Conservation (phyloP, 352 stramenopile genomes). For the Plasmopara viticola region DNA sequence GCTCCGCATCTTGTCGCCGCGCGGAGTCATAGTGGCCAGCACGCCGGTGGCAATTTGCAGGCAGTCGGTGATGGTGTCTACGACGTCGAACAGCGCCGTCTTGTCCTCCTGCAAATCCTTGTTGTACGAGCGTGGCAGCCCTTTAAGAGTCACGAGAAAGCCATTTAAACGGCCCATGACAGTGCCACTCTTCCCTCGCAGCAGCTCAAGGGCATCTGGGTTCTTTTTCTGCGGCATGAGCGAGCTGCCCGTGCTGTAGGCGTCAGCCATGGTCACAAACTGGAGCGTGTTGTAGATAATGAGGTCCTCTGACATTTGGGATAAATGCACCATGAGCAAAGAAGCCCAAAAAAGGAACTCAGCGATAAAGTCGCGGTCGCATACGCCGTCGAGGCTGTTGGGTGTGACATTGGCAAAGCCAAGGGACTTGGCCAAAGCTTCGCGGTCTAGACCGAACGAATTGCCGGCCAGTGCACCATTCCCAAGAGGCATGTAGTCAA, state of each 20-base stretch:
- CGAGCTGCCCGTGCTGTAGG: slow-evolving; percentile 96
- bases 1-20: slow-evolving; percentile 90
- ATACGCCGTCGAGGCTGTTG: slow-evolving; percentile 98
- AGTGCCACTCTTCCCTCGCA: slow-evolving; percentile 95
- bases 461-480: slow-evolving; percentile 96
- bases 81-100: slow-evolving; percentile 95
- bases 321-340: slow-evolving; percentile 94
- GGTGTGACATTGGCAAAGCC: slow-evolving; percentile 90
- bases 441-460: slow-evolving; percentile 95
- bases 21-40: slow-evolving; percentile 93
- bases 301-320: slow-evolving; percentile 96
- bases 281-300: slow-evolving; percentile 97
- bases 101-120: slow-evolving; percentile 99
- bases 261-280: slow-evolving; percentile 95
- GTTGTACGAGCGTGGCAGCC: slow-evolving; percentile 97
- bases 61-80: slow-evolving; percentile 96
- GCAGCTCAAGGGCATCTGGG: slow-evolving; percentile 96
- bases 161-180: slow-evolving; percentile 92
- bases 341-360: slow-evolving; percentile 98
- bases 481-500: slow-evolving; percentile 95
- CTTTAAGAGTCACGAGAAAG: slow-evolving; percentile 96
- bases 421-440: slow-evolving; percentile 90
- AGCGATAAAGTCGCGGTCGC: slow-evolving; percentile 98
- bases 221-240: slow-evolving; percentile 99
- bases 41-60: slow-evolving; percentile 96